Base-by-base conservation (phyloP, 176 grass and related monocot species). In the Aegilops sharonensis region DNA sequence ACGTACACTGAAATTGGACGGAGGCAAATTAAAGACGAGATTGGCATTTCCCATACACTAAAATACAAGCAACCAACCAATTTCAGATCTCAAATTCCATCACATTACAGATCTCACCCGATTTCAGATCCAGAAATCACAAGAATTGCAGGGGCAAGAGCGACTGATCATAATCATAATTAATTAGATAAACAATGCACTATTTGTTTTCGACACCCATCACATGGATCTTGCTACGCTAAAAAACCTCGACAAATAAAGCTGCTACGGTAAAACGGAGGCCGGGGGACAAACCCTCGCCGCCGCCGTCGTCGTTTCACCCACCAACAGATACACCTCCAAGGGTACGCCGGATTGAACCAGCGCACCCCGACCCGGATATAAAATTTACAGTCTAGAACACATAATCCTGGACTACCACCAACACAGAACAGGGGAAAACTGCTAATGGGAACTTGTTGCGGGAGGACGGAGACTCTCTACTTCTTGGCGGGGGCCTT, bases 401-500 rank as follows among this genome's bases (percentile, higher is more conserved):
- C 56, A 54, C 56, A 21, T 2, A 59, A 21, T 59, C 56, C 56
- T 59, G 18, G 56, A 59, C 56, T 59, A 59, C 5, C 56, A 59
- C 5, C 56, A 8, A 59, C 56, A 59, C 56, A 21, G 56, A 20
- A 59, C 56, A 9, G 18, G 56, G 56, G 56, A 59, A 57, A 57
- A 57, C 54, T 21, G 54, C 54, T 57, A 57, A 21, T 21, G 56
- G 56, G 9, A 21, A 59, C 56, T 59, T 0, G 56, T 21, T n/a
- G 56, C 56, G 18, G 56, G 20, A 1, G 56, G 56, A 9, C 56
- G 7, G 56, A 5, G 1, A 21, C 36, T 9, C 4, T 84, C 90
- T 92, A 92, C 77, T 97, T 97, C 92, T 89, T 84, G 9, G 63
- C 36, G 20, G 92, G 68, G 1, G 85, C 30, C 27, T 77, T 77